phyloP scores from a whole-genome alignment of 352 stramenopile species.

The Phytophthora macrochlamydospora region DNA sequence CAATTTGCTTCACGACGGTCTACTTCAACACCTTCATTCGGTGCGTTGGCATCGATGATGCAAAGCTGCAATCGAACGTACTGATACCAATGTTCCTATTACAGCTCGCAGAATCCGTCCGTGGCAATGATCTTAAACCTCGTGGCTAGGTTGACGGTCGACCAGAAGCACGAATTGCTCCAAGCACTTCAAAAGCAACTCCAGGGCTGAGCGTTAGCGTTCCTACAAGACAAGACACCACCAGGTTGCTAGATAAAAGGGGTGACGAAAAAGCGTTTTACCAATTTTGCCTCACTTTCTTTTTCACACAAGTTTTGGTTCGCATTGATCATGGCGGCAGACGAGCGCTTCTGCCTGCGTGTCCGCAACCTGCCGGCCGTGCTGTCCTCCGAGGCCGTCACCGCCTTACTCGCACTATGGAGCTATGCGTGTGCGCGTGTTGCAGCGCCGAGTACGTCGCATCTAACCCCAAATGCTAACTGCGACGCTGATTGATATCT shows the following conservation, averaged over 20 bases:
- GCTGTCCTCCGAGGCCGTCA: conserved; percentile 60
- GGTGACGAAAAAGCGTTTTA: neutral
- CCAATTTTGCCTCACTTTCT: neutral
- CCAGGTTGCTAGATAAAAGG: conserved; percentile 20
- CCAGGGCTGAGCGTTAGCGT: conserved; percentile 34
- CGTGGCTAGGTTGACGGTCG: conserved; percentile 60
- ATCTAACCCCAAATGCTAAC: neutral
- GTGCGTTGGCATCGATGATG: conserved; percentile 31
- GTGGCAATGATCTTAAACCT: conserved; percentile 80
- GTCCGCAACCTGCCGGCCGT: conserved; percentile 64
- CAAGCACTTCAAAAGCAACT: conserved; percentile 69
- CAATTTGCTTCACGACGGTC: conserved; percentile 94
- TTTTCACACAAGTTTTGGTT: neutral
- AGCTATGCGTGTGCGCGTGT: conserved; percentile 48
- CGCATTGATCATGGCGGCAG: neutral
- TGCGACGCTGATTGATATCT: neutral
- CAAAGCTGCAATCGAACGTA: conserved; percentile 3
- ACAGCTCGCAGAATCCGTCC: conserved; percentile 64
- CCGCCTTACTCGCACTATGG: conserved; percentile 71
- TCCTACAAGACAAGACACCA: conserved; percentile 5
- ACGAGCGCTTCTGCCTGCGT: conserved; percentile 44
- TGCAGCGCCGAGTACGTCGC: conserved; percentile 38
- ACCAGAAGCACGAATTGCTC: conserved; percentile 77
- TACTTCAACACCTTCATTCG: conserved; percentile 98
- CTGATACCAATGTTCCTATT: conserved; percentile 2